Evolutionary conservation across 2,329 filamentous ascomycete genomes (phyloP), one percentile per base, ranked within the genome.

Genomic region (Fusarium chaquense): DNA sequence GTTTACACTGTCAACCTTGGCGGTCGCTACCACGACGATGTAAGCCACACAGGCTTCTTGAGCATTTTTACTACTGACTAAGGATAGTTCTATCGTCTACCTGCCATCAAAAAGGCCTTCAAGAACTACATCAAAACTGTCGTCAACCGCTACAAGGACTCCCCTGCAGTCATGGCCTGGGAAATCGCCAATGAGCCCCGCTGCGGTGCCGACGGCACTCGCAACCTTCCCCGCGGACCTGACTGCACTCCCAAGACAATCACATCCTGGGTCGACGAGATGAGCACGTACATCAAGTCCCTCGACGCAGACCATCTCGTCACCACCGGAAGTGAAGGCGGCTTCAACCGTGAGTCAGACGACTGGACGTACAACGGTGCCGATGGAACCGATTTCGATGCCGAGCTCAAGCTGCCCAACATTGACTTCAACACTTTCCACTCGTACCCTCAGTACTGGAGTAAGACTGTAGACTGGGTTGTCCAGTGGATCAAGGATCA

Each of bases 181-280:
- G 89, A 92, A 72, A 80, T 92, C 3, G 86, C 83, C 59, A 92
- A 92, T 69, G 90, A 92, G 63, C 82, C 83, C 22, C 82, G 83
- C 61, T 86, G 84, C 74, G 83, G 82, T 24, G 83, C 80, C 26
- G 83, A 85, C 53, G 77, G 73, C 9, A 72, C 70, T 10, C 83
- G 83, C 60, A 85, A 85, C 73, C 80, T 85, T 0, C 82, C 83
- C 2, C 76, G 78, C 2, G 81, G 81, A 35, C 65, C 70, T 0
- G 69, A 75, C 67, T 85, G 83, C 72, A 79, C 75, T 1, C 76
- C 85, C 0, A 79, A 80, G 2, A 74, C 81, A 3, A 75, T 87
- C 12, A 83, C 81, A 2, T 75, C 71, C 0, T 88, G 86, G 86
- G 81, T 84, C 50, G 80, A 81, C 45, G 84, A 87, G 73, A 86